phyloP scores from a whole-genome alignment of 2,329 filamentous ascomycete species.

The Alternaria sp. region DNA sequence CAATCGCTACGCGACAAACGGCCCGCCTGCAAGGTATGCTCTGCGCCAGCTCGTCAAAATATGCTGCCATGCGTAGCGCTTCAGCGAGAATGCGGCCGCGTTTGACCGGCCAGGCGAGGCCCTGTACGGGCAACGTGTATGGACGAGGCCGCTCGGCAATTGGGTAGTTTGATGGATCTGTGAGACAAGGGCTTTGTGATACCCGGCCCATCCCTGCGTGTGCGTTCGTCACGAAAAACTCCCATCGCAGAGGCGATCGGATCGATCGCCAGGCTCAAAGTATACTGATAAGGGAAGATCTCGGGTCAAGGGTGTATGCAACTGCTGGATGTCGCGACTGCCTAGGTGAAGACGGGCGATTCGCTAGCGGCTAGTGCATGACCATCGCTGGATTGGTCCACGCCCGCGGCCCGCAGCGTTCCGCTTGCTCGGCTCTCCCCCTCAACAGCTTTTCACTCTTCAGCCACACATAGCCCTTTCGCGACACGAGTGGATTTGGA shows the following conservation, averaged over 20 bases:
- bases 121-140: background rate
- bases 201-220: constrained; percentile 2
- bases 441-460: background rate
- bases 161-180: background rate
- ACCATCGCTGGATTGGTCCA: background rate
- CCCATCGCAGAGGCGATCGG: background rate
- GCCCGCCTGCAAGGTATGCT: constrained; percentile 21
- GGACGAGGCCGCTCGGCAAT: constrained; percentile 7
- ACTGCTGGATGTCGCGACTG: background rate
- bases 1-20: constrained; percentile 15
- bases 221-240: background rate
- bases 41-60: constrained; percentile 15
- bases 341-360: background rate
- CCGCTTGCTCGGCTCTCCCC: constrained; percentile 1
- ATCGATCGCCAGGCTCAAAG: background rate
- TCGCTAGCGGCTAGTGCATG: background rate
- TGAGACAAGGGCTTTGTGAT: constrained; percentile 1
- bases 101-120: constrained; percentile 12
- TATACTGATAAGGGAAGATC: background rate
- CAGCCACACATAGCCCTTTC: background rate
- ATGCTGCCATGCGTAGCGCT: constrained; percentile 8
- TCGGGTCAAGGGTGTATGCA: background rate
- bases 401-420: constrained; percentile 3
- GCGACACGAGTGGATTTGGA: background rate
- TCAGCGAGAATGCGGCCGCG: constrained; percentile 8